Conservation (phyloP, 768 basidiomycete species). For the Rhizopogon roseolus region DNA sequence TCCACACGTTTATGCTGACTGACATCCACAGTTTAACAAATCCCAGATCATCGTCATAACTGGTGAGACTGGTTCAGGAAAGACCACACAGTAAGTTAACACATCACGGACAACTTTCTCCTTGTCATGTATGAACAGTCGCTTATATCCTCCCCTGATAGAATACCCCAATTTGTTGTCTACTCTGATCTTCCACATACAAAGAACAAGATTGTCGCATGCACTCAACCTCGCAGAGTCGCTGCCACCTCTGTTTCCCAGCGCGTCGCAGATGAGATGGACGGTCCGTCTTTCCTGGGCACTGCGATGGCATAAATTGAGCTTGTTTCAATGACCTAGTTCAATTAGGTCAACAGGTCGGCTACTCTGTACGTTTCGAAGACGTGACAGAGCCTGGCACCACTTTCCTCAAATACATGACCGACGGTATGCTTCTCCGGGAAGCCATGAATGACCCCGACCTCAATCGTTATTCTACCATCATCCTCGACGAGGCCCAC, state of each 20-base stretch:
- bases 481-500: slow-evolving; percentile 98
- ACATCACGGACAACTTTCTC: slow-evolving; percentile 11
- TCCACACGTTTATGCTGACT: background rate
- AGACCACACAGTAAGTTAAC: slow-evolving; percentile 83
- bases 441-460: slow-evolving; percentile 97
- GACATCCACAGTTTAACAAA: slow-evolving; percentile 16
- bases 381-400: slow-evolving; percentile 76
- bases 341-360: slow-evolving; percentile 88
- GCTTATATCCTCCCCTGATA: slow-evolving; percentile 33
- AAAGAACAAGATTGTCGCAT: slow-evolving; percentile 88
- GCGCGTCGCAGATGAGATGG: slow-evolving; percentile 99
- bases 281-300: slow-evolving; percentile 52
- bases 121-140: slow-evolving; percentile 14
- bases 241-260: slow-evolving; percentile 98
- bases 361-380: slow-evolving; percentile 98
- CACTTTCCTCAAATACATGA: slow-evolving; percentile 99
- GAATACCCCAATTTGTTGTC: slow-evolving; percentile 95
- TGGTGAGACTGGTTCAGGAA: slow-evolving; percentile 93
- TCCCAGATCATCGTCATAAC: slow-evolving; percentile 88
- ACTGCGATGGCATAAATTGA: background rate
- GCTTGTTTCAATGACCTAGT: slow-evolving; percentile 42
- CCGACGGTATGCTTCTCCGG: slow-evolving; percentile 97
- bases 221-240: slow-evolving; percentile 94
- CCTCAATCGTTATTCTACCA: slow-evolving; percentile 90
- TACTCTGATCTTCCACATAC: slow-evolving; percentile 91